Percentiles rank a stretch among this genome's conserved stretches.
Evolutionary conservation across 345 rosid species (phyloP).

Genomic region (Euclidium syriacum): DNA sequence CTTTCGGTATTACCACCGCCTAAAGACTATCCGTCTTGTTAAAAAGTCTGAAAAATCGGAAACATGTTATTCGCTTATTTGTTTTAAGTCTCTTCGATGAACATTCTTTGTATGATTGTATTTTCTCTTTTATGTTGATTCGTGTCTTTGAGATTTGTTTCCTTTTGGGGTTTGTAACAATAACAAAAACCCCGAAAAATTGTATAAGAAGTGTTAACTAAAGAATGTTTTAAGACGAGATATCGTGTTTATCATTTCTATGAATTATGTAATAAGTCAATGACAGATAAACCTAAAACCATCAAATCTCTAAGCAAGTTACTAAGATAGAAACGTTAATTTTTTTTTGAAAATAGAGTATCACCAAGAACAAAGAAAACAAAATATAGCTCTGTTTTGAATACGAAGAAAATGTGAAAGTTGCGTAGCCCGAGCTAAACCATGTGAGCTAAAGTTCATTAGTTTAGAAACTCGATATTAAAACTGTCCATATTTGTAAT

Average conservation of each 20-base stretch:
- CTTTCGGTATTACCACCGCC: conserved; percentile 45
- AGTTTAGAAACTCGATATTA: too few relatives aligned
- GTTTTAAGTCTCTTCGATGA: conserved; percentile 20
- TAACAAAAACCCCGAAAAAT: neutral
- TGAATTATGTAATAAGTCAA: neutral
- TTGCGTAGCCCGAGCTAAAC: too few relatives aligned
- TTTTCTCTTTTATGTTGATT: conserved; percentile 15
- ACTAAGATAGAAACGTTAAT: too few relatives aligned
- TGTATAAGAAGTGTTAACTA: conserved; percentile 21
- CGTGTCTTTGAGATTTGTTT: conserved; percentile 32
- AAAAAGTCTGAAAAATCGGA: neutral
- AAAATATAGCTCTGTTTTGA: too few relatives aligned
- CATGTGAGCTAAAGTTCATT: too few relatives aligned
- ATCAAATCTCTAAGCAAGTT: conserved; percentile 23
- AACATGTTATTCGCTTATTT: neutral
- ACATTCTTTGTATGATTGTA: conserved; percentile 28
- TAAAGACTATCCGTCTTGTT: conserved; percentile 47
- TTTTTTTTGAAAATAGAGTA: too few relatives aligned
- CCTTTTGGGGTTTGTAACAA: conserved; percentile 15
- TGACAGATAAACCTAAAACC: neutral
- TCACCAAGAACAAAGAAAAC: too few relatives aligned
- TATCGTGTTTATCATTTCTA: neutral
- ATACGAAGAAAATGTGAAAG: too few relatives aligned
- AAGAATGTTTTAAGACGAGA: conserved; percentile 9
- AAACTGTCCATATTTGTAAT: too few relatives aligned